phyloP scores from a whole-genome alignment of 2,329 filamentous ascomycete species.

The Mycosphaerella sp. region DNA sequence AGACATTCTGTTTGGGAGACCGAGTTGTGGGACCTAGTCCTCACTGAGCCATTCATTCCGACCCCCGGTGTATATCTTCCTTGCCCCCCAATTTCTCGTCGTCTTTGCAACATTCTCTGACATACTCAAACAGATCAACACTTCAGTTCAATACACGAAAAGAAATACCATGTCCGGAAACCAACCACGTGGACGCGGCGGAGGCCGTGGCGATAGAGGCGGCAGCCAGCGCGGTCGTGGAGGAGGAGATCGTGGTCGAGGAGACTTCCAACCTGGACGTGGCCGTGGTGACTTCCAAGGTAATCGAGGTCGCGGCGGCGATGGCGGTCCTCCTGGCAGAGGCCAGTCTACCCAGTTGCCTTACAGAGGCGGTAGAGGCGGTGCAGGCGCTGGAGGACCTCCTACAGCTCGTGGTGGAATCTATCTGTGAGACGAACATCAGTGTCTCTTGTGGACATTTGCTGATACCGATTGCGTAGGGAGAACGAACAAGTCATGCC shows the following conservation, averaged over 20 bases:
- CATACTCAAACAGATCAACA: not conserved
- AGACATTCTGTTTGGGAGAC: not conserved
- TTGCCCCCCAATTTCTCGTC: not conserved
- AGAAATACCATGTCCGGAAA: slow-evolving; percentile 21
- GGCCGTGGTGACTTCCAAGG: slow-evolving; percentile 21
- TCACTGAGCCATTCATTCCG: slow-evolving; percentile 20
- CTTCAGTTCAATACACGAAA: not conserved
- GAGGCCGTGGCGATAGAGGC: slow-evolving; percentile 12
- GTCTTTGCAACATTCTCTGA: not conserved
- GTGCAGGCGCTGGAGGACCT: slow-evolving; percentile 10
- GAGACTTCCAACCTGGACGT: slow-evolving; percentile 9
- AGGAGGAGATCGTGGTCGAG: slow-evolving; percentile 12
- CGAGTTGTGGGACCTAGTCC: slow-evolving; percentile 9
- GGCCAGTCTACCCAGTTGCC: slow-evolving; percentile 14
- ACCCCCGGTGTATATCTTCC: not conserved
- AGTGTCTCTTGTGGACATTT: not conserved
- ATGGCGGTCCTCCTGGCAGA: slow-evolving; percentile 10
- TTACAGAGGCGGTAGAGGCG: slow-evolving; percentile 21
- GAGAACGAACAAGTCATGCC: slow-evolving; percentile 14
- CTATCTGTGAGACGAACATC: slow-evolving; percentile 21
- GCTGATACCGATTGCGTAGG: slow-evolving; percentile 26
- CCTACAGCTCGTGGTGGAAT: slow-evolving; percentile 20
- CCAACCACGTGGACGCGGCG: slow-evolving; percentile 19
- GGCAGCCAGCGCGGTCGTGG: slow-evolving; percentile 10
- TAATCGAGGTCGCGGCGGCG: slow-evolving; percentile 13